phyloP scores from a whole-genome alignment of 176 grass and related monocot species.

The Areca catechu region DNA sequence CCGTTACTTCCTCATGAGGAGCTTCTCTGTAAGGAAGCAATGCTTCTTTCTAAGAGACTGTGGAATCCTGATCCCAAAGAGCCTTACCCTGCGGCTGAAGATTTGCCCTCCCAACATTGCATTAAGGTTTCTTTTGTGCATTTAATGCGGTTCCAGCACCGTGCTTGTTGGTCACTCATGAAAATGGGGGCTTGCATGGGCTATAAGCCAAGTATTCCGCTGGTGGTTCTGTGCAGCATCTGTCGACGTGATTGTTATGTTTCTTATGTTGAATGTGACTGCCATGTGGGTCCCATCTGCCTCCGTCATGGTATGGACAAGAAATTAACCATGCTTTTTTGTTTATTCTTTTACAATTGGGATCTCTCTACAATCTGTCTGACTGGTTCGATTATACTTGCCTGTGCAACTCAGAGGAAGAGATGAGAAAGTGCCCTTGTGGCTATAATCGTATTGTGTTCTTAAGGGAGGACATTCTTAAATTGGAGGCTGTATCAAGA shows the following conservation, averaged over 20 bases:
- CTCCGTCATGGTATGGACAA: constrained; percentile 71
- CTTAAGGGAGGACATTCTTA: constrained; percentile 55
- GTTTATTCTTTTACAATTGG: neutral
- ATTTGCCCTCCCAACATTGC: constrained; percentile 41
- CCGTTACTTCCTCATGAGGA: constrained; percentile 79
- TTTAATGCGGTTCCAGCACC: constrained; percentile 57
- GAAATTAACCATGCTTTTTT: neutral
- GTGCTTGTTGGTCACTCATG: constrained; percentile 32
- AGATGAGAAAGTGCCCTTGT: constrained; percentile 67
- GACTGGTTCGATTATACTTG: neutral
- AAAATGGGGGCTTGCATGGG: constrained; percentile 51
- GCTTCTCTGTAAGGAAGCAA: constrained; percentile 66
- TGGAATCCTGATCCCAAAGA: constrained; percentile 18
- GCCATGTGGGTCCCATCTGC: constrained; percentile 69
- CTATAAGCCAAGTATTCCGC: constrained; percentile 27
- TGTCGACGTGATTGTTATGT: constrained; percentile 84
- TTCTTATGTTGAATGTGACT: constrained; percentile 60
- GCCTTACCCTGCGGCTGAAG: constrained; percentile 25
- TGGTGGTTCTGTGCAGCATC: constrained; percentile 52
- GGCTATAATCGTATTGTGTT: constrained; percentile 43
- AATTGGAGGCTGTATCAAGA: constrained; percentile 62
- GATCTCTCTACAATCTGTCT: neutral
- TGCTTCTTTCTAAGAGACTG: constrained; percentile 46
- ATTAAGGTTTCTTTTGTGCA: constrained; percentile 67
- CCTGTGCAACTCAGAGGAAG: constrained; percentile 43